These are phyloP conservation scores for Annulohypoxylon truncatum DNA, from an alignment of 2,329 filamentous ascomycete genomes.

Conservation along the genomic window DNA sequence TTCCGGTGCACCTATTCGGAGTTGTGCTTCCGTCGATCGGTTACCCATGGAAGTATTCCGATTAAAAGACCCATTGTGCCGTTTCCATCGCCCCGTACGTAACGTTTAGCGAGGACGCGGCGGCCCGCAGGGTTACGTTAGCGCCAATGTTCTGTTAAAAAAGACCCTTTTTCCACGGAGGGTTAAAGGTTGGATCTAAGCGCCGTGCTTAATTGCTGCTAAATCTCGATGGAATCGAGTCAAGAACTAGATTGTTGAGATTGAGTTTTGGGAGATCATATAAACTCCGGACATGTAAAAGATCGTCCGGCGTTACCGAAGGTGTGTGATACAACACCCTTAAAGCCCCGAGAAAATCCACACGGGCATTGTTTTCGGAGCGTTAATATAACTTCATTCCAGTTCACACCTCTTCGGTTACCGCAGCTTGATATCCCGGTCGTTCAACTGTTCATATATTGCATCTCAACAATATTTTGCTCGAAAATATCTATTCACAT, in stretches of 20 bases:
- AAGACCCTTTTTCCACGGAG: not conserved
- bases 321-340: slow-evolving; percentile 1
- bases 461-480: not conserved
- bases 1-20: not conserved
- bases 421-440: not conserved
- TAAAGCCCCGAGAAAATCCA: not conserved
- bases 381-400: not conserved
- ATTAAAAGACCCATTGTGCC: not conserved
- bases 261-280: not conserved
- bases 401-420: not conserved
- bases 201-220: not conserved
- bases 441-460: not conserved
- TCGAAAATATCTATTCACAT: not conserved
- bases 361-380: not conserved
- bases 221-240: not conserved
- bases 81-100: not conserved
- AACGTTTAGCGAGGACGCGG: not conserved
- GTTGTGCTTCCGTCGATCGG: not conserved
- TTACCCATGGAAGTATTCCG: not conserved
- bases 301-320: not conserved
- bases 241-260: not conserved
- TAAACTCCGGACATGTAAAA: not conserved
- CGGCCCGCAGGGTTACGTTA: not conserved
- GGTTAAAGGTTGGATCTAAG: not conserved
- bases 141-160: not conserved